Base-by-base conservation (phyloP, 2,329 filamentous ascomycete genomes). In the Fusarium nelsonii region DNA sequence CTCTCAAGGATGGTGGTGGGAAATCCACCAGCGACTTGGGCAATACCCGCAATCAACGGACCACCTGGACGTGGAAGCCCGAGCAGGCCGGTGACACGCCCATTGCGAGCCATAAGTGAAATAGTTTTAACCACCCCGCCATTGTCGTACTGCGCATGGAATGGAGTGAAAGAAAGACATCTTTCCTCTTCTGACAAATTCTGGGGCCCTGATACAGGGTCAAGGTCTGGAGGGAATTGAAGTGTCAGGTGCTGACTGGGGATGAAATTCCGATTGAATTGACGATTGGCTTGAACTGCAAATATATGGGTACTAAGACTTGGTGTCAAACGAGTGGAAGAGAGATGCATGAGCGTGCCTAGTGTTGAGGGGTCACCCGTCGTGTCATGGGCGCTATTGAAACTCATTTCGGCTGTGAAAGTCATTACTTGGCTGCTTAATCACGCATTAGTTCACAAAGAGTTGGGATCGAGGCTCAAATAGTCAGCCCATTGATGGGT, bases 111-210 rank as follows among this genome's bases (percentile, higher is more conserved):
- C 49, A 63, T 63, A 1, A 63, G 18, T 2, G 58, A 57, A 2
- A 63, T 4, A 6, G 7, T 48, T 18, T 63, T 26, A 6, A 57
- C 33, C 0, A 2, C 8, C 0, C 18, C 58, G 15, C 43, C n/a
- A 1, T 46, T 26, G 0, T 18, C 6, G 9, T 49, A 57, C 6
- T 33, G 39, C 0, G 34, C 23, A 14, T 63, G 36, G 40, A 37
- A 63, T n/a, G 60, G 60, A 2, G 60, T 63, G 7, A 63, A 63
- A 2, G 49, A 63, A 8, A 63, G 58, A 26, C 60, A 18, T 14
- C 60, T 23, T 1, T 63, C 60, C 5, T 57, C 40, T 10, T 48
- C 49, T 0, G 60, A 57, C 1, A 63, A 12, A 20, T 63, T 63
- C 26, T 63, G 60, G 4, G 60, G 36, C 16, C 60, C 60, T 6